These are phyloP conservation scores for Zygoascus meyerae DNA, from an alignment of 1,139 yeast genomes.

Conservation along the genomic window DNA sequence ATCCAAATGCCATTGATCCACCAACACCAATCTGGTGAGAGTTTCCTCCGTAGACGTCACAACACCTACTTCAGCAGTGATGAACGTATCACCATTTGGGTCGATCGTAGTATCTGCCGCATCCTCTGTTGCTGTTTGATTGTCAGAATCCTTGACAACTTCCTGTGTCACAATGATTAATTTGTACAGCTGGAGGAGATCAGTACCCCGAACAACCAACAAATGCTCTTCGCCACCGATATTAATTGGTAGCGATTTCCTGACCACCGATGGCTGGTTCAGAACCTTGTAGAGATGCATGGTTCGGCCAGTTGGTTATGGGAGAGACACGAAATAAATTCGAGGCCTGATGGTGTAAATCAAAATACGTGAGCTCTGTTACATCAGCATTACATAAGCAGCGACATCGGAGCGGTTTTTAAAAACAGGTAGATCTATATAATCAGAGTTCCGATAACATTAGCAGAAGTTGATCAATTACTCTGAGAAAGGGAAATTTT, in stretches of 20 bases:
- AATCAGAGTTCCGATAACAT: too few species aligned
- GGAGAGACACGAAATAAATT: too few species aligned
- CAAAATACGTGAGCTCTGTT: too few species aligned
- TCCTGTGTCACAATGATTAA: slow-evolving; percentile 21
- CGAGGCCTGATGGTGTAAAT: too few species aligned
- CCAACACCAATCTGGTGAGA: slow-evolving; percentile 44
- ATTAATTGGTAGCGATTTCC: slow-evolving; percentile 56
- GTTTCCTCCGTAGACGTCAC: slow-evolving; percentile 25
- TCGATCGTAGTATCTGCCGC: slow-evolving; percentile 15
- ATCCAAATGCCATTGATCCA: slow-evolving; percentile 63
- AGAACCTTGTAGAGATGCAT: slow-evolving; percentile 86
- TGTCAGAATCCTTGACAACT: slow-evolving; percentile 15
- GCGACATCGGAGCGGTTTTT: too few species aligned
- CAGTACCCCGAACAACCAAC: slow-evolving; percentile 63
- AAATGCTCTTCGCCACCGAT: slow-evolving; percentile 54
- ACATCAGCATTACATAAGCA: too few species aligned
- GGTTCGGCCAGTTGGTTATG: not conserved
- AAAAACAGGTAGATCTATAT: too few species aligned
- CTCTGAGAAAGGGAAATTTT: too few species aligned
- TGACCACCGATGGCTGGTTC: slow-evolving; percentile 70
- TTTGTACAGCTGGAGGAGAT: slow-evolving; percentile 60
- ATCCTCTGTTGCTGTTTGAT: slow-evolving; percentile 16
- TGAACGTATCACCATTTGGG: slow-evolving; percentile 26
- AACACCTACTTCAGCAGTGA: slow-evolving; percentile 23
- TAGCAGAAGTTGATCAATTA: too few species aligned